phyloP scores from a whole-genome alignment of 768 basidiomycete species.

The Kwoniella heveanensis region DNA sequence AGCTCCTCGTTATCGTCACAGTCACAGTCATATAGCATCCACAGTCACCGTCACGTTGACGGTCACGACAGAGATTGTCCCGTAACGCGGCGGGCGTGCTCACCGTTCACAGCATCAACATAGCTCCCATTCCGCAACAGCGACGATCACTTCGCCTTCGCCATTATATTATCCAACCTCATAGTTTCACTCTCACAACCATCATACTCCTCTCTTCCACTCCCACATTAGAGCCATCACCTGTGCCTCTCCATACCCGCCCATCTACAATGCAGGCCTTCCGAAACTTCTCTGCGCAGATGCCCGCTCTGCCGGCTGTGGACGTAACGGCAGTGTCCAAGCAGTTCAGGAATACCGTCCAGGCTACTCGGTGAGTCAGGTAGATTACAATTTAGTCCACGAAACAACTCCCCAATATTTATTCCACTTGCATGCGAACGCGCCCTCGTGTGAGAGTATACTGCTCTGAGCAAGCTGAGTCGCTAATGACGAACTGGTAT shows the following conservation, averaged over 20 bases:
- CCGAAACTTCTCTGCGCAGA: conserved; percentile 44
- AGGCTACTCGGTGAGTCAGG: conserved; percentile 52
- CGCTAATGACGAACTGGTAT: too few species aligned
- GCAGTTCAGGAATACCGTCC: conserved; percentile 53
- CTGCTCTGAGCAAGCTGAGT: too few species aligned
- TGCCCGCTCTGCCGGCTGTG: conserved; percentile 42
- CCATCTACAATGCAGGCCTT: conserved; percentile 54
- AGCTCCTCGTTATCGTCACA: not conserved
- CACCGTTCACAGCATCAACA: not conserved
- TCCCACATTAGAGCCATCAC: too few species aligned
- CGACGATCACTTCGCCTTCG: too few species aligned
- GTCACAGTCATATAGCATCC: not conserved
- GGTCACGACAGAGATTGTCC: not conserved
- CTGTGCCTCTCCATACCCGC: too few species aligned
- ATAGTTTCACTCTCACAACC: not conserved
- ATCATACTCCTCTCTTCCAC: too few species aligned
- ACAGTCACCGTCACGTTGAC: not conserved
- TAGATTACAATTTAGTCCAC: too few species aligned
- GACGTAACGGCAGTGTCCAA: conserved; percentile 50
- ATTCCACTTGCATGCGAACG: too few species aligned
- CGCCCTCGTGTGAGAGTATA: too few species aligned
- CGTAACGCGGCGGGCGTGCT: too few species aligned
- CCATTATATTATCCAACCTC: not conserved
- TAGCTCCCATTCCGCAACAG: not conserved
- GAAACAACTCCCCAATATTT: too few species aligned